These are phyloP conservation scores for Tylopilus intermedius DNA, from an alignment of 768 basidiomycete species.

Conservation along the genomic window DNA sequence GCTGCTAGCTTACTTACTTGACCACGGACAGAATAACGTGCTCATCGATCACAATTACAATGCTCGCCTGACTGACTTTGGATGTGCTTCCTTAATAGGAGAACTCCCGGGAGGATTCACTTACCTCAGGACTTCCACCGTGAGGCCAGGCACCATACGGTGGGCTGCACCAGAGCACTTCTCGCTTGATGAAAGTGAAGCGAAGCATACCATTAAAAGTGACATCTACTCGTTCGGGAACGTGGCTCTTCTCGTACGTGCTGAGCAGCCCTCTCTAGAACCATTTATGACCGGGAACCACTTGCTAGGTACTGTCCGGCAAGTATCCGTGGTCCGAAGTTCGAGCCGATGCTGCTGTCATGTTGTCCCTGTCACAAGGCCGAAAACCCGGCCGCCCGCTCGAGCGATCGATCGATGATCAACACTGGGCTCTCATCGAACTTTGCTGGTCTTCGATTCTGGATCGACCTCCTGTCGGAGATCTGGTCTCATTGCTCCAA, in stretches of 20 bases:
- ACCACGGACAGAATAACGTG: constrained; percentile 4
- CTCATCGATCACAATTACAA: constrained; percentile 7
- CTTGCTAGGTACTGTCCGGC: not conserved
- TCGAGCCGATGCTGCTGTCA: not conserved
- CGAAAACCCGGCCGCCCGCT: not conserved
- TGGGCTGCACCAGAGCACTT: constrained; percentile 9
- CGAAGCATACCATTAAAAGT: not conserved
- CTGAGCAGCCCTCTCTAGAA: not conserved
- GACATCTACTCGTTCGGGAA: constrained; percentile 13
- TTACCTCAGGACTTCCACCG: constrained; percentile 1
- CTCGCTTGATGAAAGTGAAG: not conserved
- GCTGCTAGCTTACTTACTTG: not conserved
- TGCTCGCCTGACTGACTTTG: constrained; percentile 8
- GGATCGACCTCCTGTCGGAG: not conserved
- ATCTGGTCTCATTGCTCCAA: not conserved
- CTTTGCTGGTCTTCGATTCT: constrained; percentile 2
- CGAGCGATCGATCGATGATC: constrained; percentile 2
- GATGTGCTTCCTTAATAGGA: constrained; percentile 8
- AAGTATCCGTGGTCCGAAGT: not conserved
- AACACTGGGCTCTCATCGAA: constrained; percentile 4
- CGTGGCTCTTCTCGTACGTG: constrained; percentile 2
- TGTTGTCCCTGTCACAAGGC: not conserved
- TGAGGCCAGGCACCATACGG: constrained; percentile 4
- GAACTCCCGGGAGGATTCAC: constrained; percentile 1
- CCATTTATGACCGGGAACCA: not conserved